Base-by-base conservation (phyloP, 2,329 filamentous ascomycete genomes). In the Xenosphaeropsis pyriputrescens region DNA sequence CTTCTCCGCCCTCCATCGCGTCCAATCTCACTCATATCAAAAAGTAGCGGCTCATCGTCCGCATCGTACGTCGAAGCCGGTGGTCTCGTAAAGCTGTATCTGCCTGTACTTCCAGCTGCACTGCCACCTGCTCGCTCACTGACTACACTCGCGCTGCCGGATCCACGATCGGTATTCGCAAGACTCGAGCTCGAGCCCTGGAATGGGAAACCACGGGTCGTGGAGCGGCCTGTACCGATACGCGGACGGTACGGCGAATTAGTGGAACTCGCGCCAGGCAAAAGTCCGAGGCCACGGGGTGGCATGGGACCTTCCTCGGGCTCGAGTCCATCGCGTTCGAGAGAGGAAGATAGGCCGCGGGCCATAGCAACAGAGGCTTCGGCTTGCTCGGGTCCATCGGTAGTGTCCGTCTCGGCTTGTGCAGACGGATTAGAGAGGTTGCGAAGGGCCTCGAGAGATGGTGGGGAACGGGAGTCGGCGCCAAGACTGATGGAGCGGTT, bases 1-100 rank as follows among this genome's bases (percentile, higher is more conserved):
- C 71, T 78, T 43, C 70, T 64, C 43, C 73, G 62, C 33, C 67
- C 67, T 39, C 67, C 65, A 34, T 58, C 50, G 14, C 69, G 63
- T 46, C 75, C 75, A 51, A 83, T 70, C 54, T 85, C 79, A 29
- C 75, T 81, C 65, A 85, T 74, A 44, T 79, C 75, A 55, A 85
- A 85, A 8, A 85, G 64, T 8, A 85, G 56, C 0, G 75, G 76
- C 49, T 85, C 79, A 39, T 82, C 79, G 42, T 80, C 75, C 17
- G 63, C 57, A 5, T 71, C 70, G 37, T 59, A 59, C 33, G 72
- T 65, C 7, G 60, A 56, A 6, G 52, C 56, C 13, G 53, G 47
- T 16, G 60, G 57, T 31, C 63, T 60, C 1, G 60, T 57, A 34
- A 63, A 62, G 39, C 63, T 68, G 39, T 64, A 60, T 37, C 65